phyloP scores from a whole-genome alignment of 495 filamentous ascomycete species.

The Articulospora tetracladia region DNA sequence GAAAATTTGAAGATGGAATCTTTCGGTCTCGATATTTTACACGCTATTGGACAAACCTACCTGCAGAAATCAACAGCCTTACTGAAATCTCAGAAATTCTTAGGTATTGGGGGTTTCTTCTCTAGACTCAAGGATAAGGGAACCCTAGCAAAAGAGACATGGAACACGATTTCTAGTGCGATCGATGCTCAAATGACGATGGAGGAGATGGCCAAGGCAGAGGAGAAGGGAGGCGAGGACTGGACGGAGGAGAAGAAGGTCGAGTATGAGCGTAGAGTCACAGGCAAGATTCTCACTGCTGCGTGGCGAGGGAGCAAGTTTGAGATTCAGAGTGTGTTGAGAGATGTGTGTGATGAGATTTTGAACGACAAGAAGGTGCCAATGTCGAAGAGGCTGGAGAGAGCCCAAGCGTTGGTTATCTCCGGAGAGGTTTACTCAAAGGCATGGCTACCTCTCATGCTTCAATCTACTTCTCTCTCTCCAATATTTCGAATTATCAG shows the following conservation, averaged over 20 bases:
- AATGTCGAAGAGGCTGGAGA: conserved; percentile 80
- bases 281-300: conserved; percentile 96
- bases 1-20: conserved; percentile 99
- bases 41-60: conserved; percentile 90
- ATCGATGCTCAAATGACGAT: conserved; percentile 98
- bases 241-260: conserved; percentile 98
- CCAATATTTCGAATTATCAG: neutral
- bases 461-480: neutral
- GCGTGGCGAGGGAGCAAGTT: conserved; percentile 97
- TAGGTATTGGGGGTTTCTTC: conserved; percentile 94
- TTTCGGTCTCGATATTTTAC: conserved; percentile 94
- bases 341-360: conserved; percentile 73
- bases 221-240: conserved; percentile 92
- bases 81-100: conserved; percentile 92
- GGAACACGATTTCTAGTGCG: conserved; percentile 95
- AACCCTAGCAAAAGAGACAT: conserved; percentile 93
- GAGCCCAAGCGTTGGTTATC: conserved; percentile 83
- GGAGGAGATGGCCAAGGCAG: conserved; percentile 97
- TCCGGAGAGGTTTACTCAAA: conserved; percentile 84
- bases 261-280: conserved; percentile 94
- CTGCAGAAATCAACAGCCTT: conserved; percentile 80
- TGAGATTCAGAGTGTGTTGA: conserved; percentile 93
- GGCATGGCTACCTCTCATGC: conserved; percentile 45
- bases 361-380: conserved; percentile 77
- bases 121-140: conserved; percentile 94